Evolutionary conservation across 768 basidiomycete genomes (phyloP), one percentile per base, ranked within the genome.

Genomic region (Baorangia bicolor): DNA sequence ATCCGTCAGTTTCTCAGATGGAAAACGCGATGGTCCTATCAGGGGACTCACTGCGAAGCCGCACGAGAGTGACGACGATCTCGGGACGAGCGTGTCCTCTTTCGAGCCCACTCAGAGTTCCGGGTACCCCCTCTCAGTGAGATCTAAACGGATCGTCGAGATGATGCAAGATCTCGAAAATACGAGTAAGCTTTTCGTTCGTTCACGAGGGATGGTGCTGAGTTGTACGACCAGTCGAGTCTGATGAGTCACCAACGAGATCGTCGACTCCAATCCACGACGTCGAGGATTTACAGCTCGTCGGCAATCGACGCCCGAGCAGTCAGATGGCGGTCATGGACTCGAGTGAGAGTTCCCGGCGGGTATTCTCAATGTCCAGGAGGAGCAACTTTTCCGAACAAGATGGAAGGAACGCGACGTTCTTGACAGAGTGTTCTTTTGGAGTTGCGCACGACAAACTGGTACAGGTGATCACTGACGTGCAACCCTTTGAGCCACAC

Each of bases 1-100:
- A 37, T 93, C 90, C 40, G 96, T 99, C 54, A 96, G 93, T 70
- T 99, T 99, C 75, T 97, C 94, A 25, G 97, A 99, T 68, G 97
- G 97, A 6, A 89, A 86, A 68, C 82, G 81, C 57, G 87, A 89
- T 31, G 95, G 96, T 2, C 93, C 91, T n/a, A 97, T 97, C 43
- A 76, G 77, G 50, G 92, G 87, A 4, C 70, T 87, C 40, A 72
- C 69, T 2, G 54, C 41, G 23, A 72, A 71, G 42, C 65, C 75
- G 42, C 76, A 75, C 46, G 71, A 70, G 35, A 71, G 73, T 16
- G 75, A 74, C 14, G 79, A 73, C 20, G 71, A 71, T 33, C 70
- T 72, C 42, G 66, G 42, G 23, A 60, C 55, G 42, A 70, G 54
- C 49, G 3, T 21, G 12, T 59, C 63, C 35, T 65, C 63, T 5